A percentile compares a stretch with the other conserved stretches of the same genome.
Conservation (phyloP, 306 rosid species). For the Cajanus cajan region DNA sequence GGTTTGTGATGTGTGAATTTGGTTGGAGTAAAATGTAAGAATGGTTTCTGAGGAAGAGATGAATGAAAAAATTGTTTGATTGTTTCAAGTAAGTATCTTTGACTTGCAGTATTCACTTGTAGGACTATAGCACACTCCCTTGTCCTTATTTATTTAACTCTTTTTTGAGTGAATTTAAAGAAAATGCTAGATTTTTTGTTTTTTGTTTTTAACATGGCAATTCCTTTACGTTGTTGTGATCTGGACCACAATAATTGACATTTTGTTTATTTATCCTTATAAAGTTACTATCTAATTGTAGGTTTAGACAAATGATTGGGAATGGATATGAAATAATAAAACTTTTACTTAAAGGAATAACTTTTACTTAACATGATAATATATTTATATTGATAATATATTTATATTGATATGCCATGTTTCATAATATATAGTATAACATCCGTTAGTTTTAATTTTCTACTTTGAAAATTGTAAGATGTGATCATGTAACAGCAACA, state of each 20-base stretch:
- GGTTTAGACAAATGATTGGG: slow-evolving; percentile 35
- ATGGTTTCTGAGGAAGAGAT: background rate
- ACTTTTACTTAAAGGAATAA: no score
- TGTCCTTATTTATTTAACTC: background rate
- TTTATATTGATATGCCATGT: no score
- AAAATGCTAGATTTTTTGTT: background rate
- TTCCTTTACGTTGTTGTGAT: background rate
- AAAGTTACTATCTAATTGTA: slow-evolving; percentile 31
- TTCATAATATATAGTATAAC: no score
- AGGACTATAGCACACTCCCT: background rate
- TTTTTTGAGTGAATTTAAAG: slow-evolving; percentile 8
- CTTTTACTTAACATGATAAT: no score
- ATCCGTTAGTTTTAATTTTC: no score
- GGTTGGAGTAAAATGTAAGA: background rate
- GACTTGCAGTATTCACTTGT: background rate
- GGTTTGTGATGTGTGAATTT: background rate
- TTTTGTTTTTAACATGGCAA: background rate
- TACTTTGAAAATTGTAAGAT: no score
- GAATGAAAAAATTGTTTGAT: background rate
- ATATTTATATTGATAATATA: no score
- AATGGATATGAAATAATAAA: slow-evolving; percentile 26
- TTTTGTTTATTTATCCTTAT: slow-evolving; percentile 27
- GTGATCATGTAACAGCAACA: no score
- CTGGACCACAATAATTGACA: background rate
- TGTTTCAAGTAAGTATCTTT: background rate